Conservation (phyloP, 306 rosid species). For the Fragaria ananassa region DNA sequence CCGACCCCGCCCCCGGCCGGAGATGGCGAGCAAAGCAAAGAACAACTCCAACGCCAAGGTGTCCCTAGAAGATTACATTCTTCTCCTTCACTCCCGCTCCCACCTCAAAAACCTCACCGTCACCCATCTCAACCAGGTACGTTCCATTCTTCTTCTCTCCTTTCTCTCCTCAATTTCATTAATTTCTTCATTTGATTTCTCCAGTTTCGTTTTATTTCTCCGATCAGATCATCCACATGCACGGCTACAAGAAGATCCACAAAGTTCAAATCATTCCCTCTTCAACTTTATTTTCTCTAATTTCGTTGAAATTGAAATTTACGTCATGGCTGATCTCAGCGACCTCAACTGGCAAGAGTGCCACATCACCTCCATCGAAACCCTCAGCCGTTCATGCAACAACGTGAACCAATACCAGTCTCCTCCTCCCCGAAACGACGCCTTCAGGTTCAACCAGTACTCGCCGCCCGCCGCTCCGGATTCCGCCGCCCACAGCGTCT, state of each 20-base stretch:
- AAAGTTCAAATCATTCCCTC: conserved; percentile 6
- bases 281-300: background rate
- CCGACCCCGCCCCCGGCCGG: too few relatives aligned
- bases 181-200: background rate
- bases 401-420: background rate
- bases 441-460: background rate
- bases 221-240: conserved; percentile 55
- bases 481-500: background rate
- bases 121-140: background rate
- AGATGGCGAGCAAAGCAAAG: background rate
- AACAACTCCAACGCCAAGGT: background rate
- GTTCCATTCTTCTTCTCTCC: background rate
- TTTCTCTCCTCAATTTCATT: background rate
- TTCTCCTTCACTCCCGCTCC: background rate
- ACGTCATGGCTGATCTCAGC: conserved; percentile 45
- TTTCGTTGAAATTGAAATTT: background rate
- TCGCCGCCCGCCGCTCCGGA: background rate
- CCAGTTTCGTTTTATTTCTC: background rate
- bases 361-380: conserved; percentile 60
- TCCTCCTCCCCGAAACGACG: background rate
- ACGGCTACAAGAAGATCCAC: conserved; percentile 65
- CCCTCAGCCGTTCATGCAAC: conserved; percentile 23
- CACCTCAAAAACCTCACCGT: background rate
- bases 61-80: background rate
- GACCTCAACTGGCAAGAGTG: conserved; percentile 78